Evolutionary conservation across 2,329 filamentous ascomycete genomes (phyloP).

Genomic region (Xylariaceae sp.): DNA sequence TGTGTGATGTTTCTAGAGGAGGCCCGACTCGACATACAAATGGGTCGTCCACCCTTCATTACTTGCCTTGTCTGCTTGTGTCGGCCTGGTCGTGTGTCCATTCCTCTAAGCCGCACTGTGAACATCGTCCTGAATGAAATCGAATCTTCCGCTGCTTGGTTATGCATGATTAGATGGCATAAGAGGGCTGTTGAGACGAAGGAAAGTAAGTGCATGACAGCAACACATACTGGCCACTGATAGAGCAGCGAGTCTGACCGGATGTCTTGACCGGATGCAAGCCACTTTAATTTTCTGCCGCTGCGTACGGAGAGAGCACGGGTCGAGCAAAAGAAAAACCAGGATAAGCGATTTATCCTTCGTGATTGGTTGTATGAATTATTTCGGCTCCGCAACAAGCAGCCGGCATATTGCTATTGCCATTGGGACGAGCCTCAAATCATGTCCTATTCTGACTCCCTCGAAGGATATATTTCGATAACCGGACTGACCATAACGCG

Average conservation of each 20-base stretch:
- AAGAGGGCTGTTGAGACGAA: conserved; percentile 15
- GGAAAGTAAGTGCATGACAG: conserved; percentile 11
- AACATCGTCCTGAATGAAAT: conserved; percentile 4
- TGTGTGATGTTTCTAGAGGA: not conserved
- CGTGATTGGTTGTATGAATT: conserved; percentile 20
- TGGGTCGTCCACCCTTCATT: not conserved
- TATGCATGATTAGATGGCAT: conserved; percentile 5
- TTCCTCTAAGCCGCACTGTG: conserved; percentile 8
- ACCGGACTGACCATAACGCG: too few relatives aligned
- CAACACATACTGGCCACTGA: conserved; percentile 17
- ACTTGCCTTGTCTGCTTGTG: not conserved
- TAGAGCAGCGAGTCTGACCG: conserved; percentile 17
- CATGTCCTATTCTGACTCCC: not conserved
- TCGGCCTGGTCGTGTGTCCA: not conserved
- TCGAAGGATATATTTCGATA: not conserved
- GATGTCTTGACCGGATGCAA: conserved; percentile 12
- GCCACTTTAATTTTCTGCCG: conserved; percentile 14
- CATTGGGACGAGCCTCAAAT: not conserved
- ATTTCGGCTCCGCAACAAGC: conserved; percentile 18
- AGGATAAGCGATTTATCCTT: conserved; percentile 11
- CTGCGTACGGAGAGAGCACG: conserved; percentile 21
- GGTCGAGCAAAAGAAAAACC: conserved; percentile 17
- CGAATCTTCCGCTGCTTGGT: conserved; percentile 10
- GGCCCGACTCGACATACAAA: not conserved
- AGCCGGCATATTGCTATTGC: not conserved